These are phyloP conservation scores for Globisporangium spiculum DNA, from an alignment of 352 stramenopile genomes.

Conservation along the genomic window DNA sequence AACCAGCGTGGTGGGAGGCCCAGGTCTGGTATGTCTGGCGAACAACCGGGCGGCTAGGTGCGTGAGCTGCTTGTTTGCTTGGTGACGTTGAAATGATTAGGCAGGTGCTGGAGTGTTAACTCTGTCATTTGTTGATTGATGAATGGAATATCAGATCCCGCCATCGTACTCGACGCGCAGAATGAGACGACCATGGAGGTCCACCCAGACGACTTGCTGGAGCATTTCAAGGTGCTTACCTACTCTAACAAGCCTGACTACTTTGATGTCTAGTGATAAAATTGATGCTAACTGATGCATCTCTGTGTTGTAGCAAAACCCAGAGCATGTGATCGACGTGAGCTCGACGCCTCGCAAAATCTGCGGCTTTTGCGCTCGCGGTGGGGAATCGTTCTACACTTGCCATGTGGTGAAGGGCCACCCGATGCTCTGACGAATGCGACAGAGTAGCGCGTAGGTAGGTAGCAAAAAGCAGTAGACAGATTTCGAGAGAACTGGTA, in stretches of 20 bases:
- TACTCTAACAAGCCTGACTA: neutral
- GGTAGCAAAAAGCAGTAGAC: neutral
- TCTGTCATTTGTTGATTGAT: neutral
- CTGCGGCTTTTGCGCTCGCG: constrained; percentile 39
- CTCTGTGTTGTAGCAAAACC: constrained; percentile 40
- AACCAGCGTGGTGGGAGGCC: constrained; percentile 77
- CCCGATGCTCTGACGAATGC: constrained; percentile 54
- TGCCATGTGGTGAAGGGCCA: constrained; percentile 78
- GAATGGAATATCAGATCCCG: constrained; percentile 30
- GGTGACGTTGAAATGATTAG: neutral
- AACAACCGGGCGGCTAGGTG: constrained; percentile 56
- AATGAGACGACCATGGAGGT: constrained; percentile 37
- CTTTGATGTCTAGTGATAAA: neutral
- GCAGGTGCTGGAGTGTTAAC: neutral
- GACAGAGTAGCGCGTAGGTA: neutral
- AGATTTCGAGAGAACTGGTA: neutral
- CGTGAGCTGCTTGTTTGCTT: neutral
- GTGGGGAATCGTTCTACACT: constrained; percentile 48
- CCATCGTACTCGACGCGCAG: constrained; percentile 48
- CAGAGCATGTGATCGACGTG: constrained; percentile 73
- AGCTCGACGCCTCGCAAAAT: constrained; percentile 36
- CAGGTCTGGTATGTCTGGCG: constrained; percentile 85
- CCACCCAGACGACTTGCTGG: constrained; percentile 40
- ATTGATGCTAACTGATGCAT: neutral
- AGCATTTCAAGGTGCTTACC: constrained; percentile 51